phyloP scores from a whole-genome alignment of 2,329 filamentous ascomycete species.

The Pseudocercospora fuligena region DNA sequence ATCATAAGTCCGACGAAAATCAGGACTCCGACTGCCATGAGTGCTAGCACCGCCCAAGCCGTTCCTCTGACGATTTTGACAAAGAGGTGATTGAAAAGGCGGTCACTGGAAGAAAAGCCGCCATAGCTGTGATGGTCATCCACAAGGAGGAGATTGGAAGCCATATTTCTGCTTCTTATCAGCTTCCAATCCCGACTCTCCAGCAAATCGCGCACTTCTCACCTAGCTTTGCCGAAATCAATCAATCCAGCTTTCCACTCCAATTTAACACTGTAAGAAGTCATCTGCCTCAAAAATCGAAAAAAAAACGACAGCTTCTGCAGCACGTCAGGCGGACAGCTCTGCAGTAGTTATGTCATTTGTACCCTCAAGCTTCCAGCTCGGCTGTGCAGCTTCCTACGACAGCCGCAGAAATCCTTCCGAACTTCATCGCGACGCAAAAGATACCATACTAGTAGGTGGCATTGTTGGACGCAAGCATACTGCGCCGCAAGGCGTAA shows the following conservation, averaged over 20 bases:
- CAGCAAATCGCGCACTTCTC: background rate
- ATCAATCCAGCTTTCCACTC: background rate
- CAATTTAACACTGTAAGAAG: background rate
- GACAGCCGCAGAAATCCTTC: slow-evolving; percentile 7
- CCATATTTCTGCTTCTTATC: background rate
- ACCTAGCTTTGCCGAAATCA: background rate
- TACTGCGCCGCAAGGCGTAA: background rate
- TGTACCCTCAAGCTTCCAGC: background rate
- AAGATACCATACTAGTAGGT: background rate
- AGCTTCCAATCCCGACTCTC: background rate
- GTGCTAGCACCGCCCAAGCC: background rate
- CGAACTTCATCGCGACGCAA: background rate
- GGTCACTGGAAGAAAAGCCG: background rate
- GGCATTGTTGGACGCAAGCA: slow-evolving; percentile 1
- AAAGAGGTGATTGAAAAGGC: background rate
- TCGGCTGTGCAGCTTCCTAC: slow-evolving; percentile 4
- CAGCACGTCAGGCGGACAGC: slow-evolving; percentile 7
- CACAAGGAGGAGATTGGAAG: background rate
- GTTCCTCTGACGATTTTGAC: background rate
- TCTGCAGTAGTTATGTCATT: slow-evolving; percentile 5
- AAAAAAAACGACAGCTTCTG: background rate
- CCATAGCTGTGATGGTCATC: background rate
- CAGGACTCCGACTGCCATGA: background rate
- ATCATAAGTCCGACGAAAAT: background rate
- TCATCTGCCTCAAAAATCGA: background rate